Evolutionary conservation across 2,329 filamentous ascomycete genomes (phyloP).

Genomic region (Fusarium cyanostomum): DNA sequence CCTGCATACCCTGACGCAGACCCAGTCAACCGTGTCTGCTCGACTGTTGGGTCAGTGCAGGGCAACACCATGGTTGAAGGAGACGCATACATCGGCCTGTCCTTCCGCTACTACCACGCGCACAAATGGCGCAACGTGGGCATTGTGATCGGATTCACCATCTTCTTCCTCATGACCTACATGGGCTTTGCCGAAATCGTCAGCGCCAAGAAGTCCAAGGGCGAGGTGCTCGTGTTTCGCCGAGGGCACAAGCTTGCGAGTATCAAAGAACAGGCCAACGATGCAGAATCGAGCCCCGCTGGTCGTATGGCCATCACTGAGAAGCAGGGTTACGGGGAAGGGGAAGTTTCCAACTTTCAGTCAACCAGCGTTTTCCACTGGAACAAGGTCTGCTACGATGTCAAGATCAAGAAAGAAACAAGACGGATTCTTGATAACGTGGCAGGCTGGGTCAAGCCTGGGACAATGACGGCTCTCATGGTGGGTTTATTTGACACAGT

Average conservation of each 20-base stretch:
- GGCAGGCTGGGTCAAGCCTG: constrained; percentile 90
- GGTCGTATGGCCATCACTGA: constrained; percentile 10
- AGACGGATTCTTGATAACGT: constrained; percentile 82
- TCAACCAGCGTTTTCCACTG: constrained; percentile 83
- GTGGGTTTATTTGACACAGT: constrained; percentile 40
- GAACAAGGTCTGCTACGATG: constrained; percentile 77
- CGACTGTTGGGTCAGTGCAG: constrained; percentile 55
- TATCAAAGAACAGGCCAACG: neutral
- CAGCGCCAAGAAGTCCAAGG: constrained; percentile 63
- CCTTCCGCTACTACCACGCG: constrained; percentile 54
- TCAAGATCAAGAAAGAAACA: constrained; percentile 77
- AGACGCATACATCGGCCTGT: constrained; percentile 55
- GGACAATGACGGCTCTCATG: constrained; percentile 87
- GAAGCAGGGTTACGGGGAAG: constrained; percentile 22
- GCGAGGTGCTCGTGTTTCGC: constrained; percentile 68
- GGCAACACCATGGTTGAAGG: constrained; percentile 58
- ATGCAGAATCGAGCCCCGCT: constrained; percentile 23
- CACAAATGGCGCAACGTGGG: constrained; percentile 67
- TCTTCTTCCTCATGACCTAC: constrained; percentile 59
- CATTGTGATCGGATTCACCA: constrained; percentile 61
- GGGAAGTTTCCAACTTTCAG: constrained; percentile 40
- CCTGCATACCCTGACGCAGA: constrained; percentile 42
- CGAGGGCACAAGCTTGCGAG: constrained; percentile 47
- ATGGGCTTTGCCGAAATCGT: constrained; percentile 60
- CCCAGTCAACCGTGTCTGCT: constrained; percentile 53